A percentile compares a stretch with the other conserved stretches of the same genome.
phyloP scores from a whole-genome alignment of 2,329 filamentous ascomycete genomes.

The Aspergillus ochraceoroseus region DNA sequence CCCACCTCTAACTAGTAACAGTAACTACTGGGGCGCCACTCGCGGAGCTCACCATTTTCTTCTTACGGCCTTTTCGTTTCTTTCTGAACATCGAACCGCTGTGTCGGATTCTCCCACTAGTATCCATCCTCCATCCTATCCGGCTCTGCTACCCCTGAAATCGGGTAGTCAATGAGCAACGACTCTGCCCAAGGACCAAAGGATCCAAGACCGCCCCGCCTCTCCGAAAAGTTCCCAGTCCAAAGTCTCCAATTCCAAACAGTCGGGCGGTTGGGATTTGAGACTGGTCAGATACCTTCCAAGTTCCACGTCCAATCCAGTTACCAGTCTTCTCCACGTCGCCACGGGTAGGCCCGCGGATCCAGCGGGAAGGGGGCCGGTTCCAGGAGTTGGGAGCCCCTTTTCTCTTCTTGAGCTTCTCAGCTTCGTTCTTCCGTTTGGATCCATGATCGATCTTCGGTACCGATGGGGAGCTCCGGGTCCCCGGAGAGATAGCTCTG shows the following conservation, averaged over 20 bases:
- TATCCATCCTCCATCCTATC: neutral
- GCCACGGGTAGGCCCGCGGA: slow-evolving; percentile 15
- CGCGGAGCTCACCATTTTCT: slow-evolving; percentile 6
- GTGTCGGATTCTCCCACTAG: slow-evolving; percentile 16
- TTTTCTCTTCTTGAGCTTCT: slow-evolving; percentile 1
- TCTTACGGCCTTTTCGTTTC: slow-evolving; percentile 2
- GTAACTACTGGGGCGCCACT: slow-evolving; percentile 6
- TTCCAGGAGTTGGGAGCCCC: slow-evolving; percentile 11
- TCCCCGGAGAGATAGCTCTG: slow-evolving; percentile 2
- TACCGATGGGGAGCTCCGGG: neutral
- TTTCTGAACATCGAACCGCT: slow-evolving; percentile 18
- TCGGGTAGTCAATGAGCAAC: neutral
- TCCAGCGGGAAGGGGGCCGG: slow-evolving; percentile 8
- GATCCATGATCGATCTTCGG: neutral
- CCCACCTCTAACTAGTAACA: neutral
- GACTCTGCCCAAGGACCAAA: neutral
- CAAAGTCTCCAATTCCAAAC: neutral
- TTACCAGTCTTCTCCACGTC: neutral
- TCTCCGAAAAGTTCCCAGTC: neutral
- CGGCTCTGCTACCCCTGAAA: neutral
- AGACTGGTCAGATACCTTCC: slow-evolving; percentile 1
- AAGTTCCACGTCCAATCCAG: slow-evolving; percentile 3
- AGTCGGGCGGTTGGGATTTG: neutral
- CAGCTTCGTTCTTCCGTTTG: neutral
- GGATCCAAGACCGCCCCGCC: too few relatives aligned